Percentiles rank a stretch among this genome's conserved stretches.
Evolutionary conservation across 129 eudicot species (phyloP).

Genomic region (Pseudognaphalium luteoalbum): DNA sequence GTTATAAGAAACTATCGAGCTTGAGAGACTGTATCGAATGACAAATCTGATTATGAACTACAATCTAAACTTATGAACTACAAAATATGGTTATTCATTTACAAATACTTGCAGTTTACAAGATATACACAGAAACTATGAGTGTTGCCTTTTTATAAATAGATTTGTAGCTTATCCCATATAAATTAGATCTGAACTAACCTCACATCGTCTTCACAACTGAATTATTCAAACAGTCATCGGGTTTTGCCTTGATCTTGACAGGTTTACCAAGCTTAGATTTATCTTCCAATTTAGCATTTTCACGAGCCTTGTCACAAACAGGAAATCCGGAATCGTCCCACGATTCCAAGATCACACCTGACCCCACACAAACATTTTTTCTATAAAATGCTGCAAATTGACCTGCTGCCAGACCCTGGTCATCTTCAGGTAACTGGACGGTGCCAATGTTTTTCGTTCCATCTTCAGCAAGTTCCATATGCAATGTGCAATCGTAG

Average conservation of each 20-base stretch:
- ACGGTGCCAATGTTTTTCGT: conserved; percentile 65
- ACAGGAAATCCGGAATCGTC: conserved; percentile 82
- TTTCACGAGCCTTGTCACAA: conserved; percentile 75
- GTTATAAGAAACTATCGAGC: not conserved
- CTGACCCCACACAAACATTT: conserved; percentile 80
- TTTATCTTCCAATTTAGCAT: conserved; percentile 75
- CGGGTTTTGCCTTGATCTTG: conserved; percentile 58
- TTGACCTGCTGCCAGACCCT: conserved; percentile 98
- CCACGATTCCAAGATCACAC: conserved; percentile 94
- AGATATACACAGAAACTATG: conserved; percentile 13
- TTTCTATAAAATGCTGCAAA: conserved; percentile 84
- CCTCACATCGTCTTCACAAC: conserved; percentile 19
- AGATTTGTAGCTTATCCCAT: not conserved
- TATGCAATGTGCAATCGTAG: conserved; percentile 54
- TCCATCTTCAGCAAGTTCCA: conserved; percentile 50
- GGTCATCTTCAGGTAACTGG: conserved; percentile 79
- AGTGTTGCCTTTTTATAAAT: not conserved
- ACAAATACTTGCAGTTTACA: conserved; percentile 26
- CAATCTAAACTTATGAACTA: not conserved
- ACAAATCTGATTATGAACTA: not conserved
- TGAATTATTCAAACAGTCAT: conserved; percentile 29
- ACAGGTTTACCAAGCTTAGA: conserved; percentile 91
- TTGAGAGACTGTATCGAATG: not conserved
- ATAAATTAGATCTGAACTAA: conserved; percentile 17
- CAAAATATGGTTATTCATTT: conserved; percentile 2